A percentile compares a stretch with the other conserved stretches of the same genome.
phyloP scores from a whole-genome alignment of 345 rosid genomes.

The Lepidium aucheri region DNA sequence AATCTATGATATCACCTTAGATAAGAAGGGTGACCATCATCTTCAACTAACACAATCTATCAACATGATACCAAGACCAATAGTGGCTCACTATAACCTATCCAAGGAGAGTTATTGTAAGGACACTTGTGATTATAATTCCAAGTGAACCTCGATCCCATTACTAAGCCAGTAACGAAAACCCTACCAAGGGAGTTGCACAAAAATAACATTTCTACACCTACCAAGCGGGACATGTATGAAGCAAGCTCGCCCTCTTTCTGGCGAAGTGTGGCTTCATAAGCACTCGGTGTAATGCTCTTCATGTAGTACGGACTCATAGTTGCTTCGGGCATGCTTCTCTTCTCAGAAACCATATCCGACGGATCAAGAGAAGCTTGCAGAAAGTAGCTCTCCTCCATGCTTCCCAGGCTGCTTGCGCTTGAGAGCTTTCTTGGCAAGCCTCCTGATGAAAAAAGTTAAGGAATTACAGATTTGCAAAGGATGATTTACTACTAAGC shows the following conservation, averaged over 20 bases:
- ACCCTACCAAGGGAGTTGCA: neutral
- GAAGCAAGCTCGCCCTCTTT: slow-evolving; percentile 99
- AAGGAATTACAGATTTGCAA: slow-evolving; percentile 5
- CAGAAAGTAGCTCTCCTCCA: slow-evolving; percentile 95
- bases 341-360: slow-evolving; percentile 67
- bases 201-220: neutral
- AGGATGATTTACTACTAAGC: neutral
- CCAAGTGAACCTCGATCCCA: neutral
- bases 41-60: neutral
- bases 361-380: slow-evolving; percentile 92
- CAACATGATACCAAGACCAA: slow-evolving; percentile 8
- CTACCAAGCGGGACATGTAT: slow-evolving; percentile 95
- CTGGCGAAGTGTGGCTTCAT: slow-evolving; percentile 91
- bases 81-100: slow-evolving; percentile 6
- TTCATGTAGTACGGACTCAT: slow-evolving; percentile 82
- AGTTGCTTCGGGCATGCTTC: slow-evolving; percentile 53
- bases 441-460: slow-evolving; percentile 40
- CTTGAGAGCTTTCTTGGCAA: slow-evolving; percentile 70
- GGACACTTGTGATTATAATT: neutral
- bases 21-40: neutral
- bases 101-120: neutral
- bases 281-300: slow-evolving; percentile 91
- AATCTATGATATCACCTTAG: slow-evolving; percentile 3
- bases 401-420: slow-evolving; percentile 82
- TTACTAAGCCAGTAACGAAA: slow-evolving; percentile 1